These are phyloP conservation scores for Globisporangium acanthophoron DNA, from an alignment of 352 stramenopile species.

Conservation along the genomic window DNA sequence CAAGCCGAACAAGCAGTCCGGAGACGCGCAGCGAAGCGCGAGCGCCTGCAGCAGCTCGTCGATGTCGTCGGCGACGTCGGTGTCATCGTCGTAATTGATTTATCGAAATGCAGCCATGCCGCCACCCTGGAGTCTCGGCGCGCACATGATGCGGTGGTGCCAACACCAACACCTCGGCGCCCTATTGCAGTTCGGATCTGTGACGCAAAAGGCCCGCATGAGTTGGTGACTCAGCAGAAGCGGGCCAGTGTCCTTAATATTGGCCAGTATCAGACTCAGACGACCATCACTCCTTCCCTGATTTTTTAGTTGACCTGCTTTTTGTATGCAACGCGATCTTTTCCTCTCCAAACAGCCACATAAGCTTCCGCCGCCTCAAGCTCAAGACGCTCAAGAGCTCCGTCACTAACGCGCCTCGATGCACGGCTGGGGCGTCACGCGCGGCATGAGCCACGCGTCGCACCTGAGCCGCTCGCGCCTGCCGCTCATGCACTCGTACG, in stretches of 20 bases:
- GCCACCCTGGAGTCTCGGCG: no score
- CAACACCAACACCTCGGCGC: no score
- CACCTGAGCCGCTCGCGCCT: conserved; percentile 14
- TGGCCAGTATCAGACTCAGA: no score
- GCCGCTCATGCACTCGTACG: conserved; percentile 17
- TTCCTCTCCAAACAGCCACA: neutral
- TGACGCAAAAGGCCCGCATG: no score
- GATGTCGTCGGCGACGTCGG: neutral
- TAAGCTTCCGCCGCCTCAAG: neutral
- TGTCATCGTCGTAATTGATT: neutral
- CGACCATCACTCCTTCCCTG: neutral
- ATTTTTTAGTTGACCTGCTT: neutral
- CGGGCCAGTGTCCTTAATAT: no score
- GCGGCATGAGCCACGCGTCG: conserved; percentile 10
- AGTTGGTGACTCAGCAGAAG: no score
- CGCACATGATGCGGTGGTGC: no score
- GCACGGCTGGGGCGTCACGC: conserved; percentile 15
- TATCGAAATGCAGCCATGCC: neutral
- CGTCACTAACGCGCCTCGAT: neutral
- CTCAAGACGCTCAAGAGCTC: neutral
- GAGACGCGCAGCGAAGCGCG: neutral
- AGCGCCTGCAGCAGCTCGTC: neutral
- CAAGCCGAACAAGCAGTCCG: neutral
- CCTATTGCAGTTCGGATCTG: no score
- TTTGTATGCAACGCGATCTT: neutral